These are phyloP conservation scores for Emergomyces africanus DNA, from an alignment of 2,329 filamentous ascomycete species.

Conservation along the genomic window DNA sequence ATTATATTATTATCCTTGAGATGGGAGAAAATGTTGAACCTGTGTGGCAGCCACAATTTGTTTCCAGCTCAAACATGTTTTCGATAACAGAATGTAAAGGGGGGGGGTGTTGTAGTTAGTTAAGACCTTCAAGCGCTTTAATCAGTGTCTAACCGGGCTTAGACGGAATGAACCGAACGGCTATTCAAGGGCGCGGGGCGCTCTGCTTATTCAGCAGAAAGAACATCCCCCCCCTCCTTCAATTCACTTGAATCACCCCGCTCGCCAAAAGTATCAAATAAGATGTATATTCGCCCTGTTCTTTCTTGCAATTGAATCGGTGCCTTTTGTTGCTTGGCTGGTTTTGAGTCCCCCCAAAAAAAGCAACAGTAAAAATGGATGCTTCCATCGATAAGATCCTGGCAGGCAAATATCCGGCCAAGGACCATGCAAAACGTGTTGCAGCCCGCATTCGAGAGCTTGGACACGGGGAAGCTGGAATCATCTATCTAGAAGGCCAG, in stretches of 20 bases:
- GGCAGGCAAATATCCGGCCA: constrained; percentile 61
- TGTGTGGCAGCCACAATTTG: neutral
- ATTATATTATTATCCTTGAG: neutral
- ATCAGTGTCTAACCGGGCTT: neutral
- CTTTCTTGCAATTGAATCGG: neutral
- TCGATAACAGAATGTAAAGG: no score
- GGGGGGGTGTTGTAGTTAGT: no score
- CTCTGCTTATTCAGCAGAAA: neutral
- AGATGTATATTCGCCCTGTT: neutral
- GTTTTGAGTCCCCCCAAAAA: neutral
- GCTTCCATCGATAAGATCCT: constrained; percentile 29
- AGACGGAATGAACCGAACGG: neutral
- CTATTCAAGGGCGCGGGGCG: neutral
- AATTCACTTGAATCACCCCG: neutral
- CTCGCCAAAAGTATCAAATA: neutral
- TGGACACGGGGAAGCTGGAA: constrained; percentile 53
- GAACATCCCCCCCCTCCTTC: neutral
- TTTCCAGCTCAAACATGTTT: neutral
- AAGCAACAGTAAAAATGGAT: constrained; percentile 7
- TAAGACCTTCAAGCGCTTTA: no score
- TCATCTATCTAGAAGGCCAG: constrained; percentile 81
- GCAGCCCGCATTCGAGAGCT: constrained; percentile 57
- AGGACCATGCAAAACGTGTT: constrained; percentile 74
- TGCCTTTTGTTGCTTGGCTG: neutral
- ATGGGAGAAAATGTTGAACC: neutral